Evolutionary conservation across 306 rosid species (phyloP), one percentile per base, ranked within the genome.

Genomic region (Abrus pulchellus): DNA sequence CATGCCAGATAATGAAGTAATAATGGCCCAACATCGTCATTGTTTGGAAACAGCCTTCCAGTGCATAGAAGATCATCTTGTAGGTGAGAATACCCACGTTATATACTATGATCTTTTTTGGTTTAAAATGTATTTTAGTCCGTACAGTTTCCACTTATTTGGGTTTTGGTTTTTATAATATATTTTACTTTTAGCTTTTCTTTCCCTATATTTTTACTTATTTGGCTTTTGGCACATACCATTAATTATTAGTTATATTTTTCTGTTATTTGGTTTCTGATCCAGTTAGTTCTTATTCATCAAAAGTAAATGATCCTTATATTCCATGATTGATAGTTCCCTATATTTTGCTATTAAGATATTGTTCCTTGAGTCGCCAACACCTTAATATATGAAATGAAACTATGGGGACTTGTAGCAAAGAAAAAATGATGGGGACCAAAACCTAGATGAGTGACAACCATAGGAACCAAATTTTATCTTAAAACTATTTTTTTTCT

Each of bases 11-110:
- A 96, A 96, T 86, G 99, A 96, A 84, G 85, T 87, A 65, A 88
- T 92, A 83, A 96, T 96, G 99, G 99, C 97, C 75, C 97, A 83
- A 48, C 89, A 92, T 84, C 97, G 98, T 63, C 99, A 96, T 84
- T 92, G 97, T 82, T 76, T 96, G 86, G 98, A 96, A 88, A 90
- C 98, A 36, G 84, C 91, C 52, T 90, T 96, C 87, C 98, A 93
- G 72, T 96, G 98, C 85, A 81, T 96, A 34, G 99, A 92, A 87
- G 94, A 92, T 84, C 90, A 89, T 64, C 14, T 84, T 13, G 80
- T 82, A 66, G 99, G 99, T 93, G 77, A 83, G 87, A 49, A 49
- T 41, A 12, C 61, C 43, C 48, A 56, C 36, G 29, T 74, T 79
- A 48, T 55, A 33, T 38, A 28, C 41, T 78, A 49, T 32, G 55